These are phyloP conservation scores for Panaeolus papilionaceus DNA, from an alignment of 768 basidiomycete species.

Conservation along the genomic window DNA sequence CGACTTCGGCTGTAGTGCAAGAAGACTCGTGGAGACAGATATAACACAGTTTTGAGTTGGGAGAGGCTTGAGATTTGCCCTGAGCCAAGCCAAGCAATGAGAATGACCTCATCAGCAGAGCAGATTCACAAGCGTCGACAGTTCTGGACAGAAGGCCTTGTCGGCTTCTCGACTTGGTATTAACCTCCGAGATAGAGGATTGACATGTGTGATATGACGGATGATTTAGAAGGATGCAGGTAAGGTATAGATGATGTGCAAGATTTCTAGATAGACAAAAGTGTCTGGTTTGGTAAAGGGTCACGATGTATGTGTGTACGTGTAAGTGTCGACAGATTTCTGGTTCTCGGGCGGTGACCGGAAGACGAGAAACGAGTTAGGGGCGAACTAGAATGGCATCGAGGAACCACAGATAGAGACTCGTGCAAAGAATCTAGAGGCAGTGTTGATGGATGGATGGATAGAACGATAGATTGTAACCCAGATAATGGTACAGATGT, in stretches of 20 bases:
- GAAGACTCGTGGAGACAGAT: not conserved
- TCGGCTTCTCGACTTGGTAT: slow-evolving; percentile 8
- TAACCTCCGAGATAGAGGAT: not conserved
- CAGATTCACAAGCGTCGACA: not conserved
- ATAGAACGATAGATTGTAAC: slow-evolving; percentile 6
- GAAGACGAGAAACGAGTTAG: not conserved
- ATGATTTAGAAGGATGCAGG: slow-evolving; percentile 2
- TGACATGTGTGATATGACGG: slow-evolving; percentile 7
- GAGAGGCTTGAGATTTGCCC: not conserved
- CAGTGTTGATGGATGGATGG: slow-evolving; percentile 8
- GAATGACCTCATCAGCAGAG: not conserved
- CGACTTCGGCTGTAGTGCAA: not conserved
- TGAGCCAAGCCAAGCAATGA: slow-evolving; percentile 6
- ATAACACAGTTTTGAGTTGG: not conserved
- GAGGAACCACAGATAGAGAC: not conserved
- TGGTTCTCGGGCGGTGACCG: not conserved
- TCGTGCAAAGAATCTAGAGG: not conserved
- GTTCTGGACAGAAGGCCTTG: not conserved
- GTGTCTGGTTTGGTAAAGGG: not conserved
- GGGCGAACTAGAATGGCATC: not conserved
- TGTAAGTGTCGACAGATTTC: not conserved
- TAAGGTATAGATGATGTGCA: not conserved
- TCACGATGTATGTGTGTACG: not conserved
- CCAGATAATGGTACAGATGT: not conserved
- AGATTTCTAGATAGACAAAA: not conserved